phyloP scores from a whole-genome alignment of 345 rosid species.

The Trapa incisa region DNA sequence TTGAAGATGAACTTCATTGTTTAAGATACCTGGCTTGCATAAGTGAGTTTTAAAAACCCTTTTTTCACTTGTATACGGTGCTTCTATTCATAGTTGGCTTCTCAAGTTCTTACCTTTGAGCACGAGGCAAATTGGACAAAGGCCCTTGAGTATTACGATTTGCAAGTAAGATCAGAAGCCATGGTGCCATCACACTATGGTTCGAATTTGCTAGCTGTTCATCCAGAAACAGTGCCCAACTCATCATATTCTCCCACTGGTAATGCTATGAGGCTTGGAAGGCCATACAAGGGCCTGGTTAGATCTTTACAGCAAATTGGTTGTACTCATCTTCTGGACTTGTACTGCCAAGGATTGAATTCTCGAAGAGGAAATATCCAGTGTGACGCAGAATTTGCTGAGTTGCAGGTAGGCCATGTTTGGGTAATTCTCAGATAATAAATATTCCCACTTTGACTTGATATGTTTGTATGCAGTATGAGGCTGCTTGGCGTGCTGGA shows the following conservation, averaged over 20 bases:
- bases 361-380: constrained; percentile 53
- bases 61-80: constrained; percentile 12
- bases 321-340: constrained; percentile 75
- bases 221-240: constrained; percentile 17
- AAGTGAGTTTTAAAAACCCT: constrained; percentile 1
- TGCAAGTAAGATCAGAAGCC: constrained; percentile 66
- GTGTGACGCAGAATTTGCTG: constrained; percentile 63
- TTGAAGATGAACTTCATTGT: not conserved
- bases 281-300: constrained; percentile 79
- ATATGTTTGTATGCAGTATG: constrained; percentile 43
- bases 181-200: constrained; percentile 22
- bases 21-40: not conserved
- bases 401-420: constrained; percentile 59
- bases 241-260: constrained; percentile 24
- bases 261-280: constrained; percentile 36
- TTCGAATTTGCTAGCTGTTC: constrained; percentile 23
- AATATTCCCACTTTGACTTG: constrained; percentile 1
- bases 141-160: constrained; percentile 89
- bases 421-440: not conserved
- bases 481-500: constrained; percentile 97
- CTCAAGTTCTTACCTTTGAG: constrained; percentile 89
- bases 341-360: constrained; percentile 79
- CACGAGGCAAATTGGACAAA: constrained; percentile 94
- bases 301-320: constrained; percentile 91
- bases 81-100: constrained; percentile 42